Conservation (phyloP, 768 basidiomycete genomes). For the Rhodosporidiobolus odoratus region DNA sequence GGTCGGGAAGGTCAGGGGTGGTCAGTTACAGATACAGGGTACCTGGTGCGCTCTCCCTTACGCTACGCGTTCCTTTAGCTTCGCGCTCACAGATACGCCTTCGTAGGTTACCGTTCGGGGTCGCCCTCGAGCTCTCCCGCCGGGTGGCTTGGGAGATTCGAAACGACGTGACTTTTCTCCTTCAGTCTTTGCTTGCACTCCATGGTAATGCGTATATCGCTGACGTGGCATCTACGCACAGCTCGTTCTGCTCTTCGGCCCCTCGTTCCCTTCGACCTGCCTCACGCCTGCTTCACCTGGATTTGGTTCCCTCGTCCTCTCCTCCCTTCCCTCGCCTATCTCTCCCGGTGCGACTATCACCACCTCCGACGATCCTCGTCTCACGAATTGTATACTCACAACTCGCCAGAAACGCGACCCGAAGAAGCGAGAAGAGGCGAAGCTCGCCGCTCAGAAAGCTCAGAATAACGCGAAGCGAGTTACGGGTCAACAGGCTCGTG, state of each 20-base stretch:
- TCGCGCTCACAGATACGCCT: background rate
- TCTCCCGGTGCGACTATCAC: too few relatives aligned
- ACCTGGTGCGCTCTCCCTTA: conserved; percentile 56
- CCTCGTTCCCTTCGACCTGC: conserved; percentile 9
- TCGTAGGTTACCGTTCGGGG: conserved; percentile 66
- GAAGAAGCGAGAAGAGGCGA: background rate
- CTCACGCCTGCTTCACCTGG: background rate
- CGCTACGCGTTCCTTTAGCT: background rate
- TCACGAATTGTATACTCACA: background rate
- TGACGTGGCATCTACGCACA: background rate
- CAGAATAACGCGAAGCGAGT: background rate
- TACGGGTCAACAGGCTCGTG: background rate
- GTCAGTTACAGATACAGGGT: conserved; percentile 82
- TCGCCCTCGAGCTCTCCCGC: background rate
- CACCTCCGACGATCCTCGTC: background rate
- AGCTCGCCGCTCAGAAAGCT: background rate
- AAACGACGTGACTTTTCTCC: background rate
- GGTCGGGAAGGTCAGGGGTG: conserved; percentile 37
- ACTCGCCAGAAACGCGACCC: background rate
- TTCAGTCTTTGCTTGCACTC: background rate
- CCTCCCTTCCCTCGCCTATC: background rate
- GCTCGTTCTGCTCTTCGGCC: conserved; percentile 19
- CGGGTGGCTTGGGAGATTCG: conserved; percentile 12
- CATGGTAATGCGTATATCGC: background rate
- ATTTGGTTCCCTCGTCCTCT: conserved; percentile 13